Base-by-base conservation (phyloP, 2,329 filamentous ascomycete species). In the Coniella lustricola region DNA sequence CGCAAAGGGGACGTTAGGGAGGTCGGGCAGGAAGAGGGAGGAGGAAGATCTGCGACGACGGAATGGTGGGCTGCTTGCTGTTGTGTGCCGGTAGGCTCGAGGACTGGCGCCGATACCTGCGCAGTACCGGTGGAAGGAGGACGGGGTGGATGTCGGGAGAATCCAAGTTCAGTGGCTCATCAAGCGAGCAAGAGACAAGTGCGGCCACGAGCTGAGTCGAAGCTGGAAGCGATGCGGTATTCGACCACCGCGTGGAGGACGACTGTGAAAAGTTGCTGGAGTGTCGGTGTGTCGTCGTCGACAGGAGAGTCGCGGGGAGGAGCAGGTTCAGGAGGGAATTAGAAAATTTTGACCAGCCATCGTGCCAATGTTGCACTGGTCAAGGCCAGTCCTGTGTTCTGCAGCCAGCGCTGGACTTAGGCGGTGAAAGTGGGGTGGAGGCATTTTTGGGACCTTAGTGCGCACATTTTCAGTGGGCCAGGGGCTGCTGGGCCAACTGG, bases 21-120 rank as follows among this genome's bases (percentile, higher is more conserved):
- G 91, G 90, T 69, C 87, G 82, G 67, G 84, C 84, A 70, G 85
- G 87, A 69, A 90, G 82, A 64, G 84, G 82, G 64, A 90, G 82
- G 69, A 87, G 84, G 71, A 88, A 85, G 73, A 82, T 81, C 80
- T 88, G 85, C 72, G 76, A 79, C 73, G 80, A 84, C 76, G 85
- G 84, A 95, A 95, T 95, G 71, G 76, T 95, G 90, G 74, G 82
- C 82, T 79, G 73, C 69, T 65, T 59, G 67, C 70, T 76, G 78
- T 81, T 76, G 77, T 48, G 48, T 50, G 48, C 48, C 37, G 72
- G 69, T 79, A 81, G 47, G 20, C 13, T 21, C 42, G 48, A 46
- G 51, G 43, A 78, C 69, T 83, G 83, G 84, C 77, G 80, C 85
- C 87, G 87, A 94, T 90, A 90, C 84, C 77, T 70, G 73, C 79